phyloP scores from a whole-genome alignment of 2,329 filamentous ascomycete species.

The Aspergillus carbonarius region DNA sequence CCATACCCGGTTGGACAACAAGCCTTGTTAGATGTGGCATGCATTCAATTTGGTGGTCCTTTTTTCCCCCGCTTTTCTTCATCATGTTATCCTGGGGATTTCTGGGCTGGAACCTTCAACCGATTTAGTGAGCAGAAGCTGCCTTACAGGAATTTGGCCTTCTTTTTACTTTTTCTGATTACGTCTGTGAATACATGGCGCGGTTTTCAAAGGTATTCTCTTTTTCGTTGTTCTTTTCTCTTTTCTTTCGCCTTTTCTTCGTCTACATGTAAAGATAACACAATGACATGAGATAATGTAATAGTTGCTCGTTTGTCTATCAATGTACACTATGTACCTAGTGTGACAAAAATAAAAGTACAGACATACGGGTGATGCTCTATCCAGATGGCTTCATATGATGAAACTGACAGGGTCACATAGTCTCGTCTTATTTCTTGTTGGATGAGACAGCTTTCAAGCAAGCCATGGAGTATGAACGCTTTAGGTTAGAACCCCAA shows the following conservation, averaged over 20 bases:
- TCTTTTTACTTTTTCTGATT: background rate
- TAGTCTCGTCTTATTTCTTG: too few relatives aligned
- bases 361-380: background rate
- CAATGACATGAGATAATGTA: background rate
- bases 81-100: background rate
- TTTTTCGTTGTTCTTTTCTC: background rate
- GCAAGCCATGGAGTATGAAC: background rate
- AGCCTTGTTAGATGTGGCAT: background rate
- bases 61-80: background rate
- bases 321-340: background rate
- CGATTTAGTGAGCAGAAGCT: background rate
- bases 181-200: background rate
- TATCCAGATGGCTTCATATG: background rate
- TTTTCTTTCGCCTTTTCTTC: slow-evolving; percentile 7
- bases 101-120: slow-evolving; percentile 6
- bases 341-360: background rate
- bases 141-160: background rate
- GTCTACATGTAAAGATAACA: slow-evolving; percentile 7
- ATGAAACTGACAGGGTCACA: background rate
- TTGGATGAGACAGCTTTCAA: background rate
- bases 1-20: background rate
- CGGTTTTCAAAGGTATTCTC: background rate
- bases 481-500: too few relatives aligned
- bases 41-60: background rate
- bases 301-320: background rate